Evolutionary conservation across 2,329 filamentous ascomycete genomes (phyloP).

Genomic region (Xylaria polymorpha): DNA sequence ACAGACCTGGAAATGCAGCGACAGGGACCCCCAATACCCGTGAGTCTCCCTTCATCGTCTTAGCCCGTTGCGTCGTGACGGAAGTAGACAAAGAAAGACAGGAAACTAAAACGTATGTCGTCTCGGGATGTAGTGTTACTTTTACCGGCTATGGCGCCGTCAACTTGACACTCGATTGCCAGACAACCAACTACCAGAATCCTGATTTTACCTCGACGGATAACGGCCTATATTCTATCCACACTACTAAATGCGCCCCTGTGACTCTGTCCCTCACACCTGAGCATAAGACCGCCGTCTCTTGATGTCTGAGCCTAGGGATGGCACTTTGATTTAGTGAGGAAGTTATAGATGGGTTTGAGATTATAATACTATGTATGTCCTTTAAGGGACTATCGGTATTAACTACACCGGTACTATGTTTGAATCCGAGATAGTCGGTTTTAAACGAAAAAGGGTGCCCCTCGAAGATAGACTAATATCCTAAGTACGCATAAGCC

Average conservation of each 20-base stretch:
- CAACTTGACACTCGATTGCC: slow-evolving; percentile 53
- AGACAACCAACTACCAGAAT: slow-evolving; percentile 51
- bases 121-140: slow-evolving; percentile 43
- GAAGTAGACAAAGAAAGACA: background rate
- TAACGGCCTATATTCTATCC: slow-evolving; percentile 52
- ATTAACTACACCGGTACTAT: too few relatives aligned
- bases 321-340: background rate
- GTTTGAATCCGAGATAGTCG: too few relatives aligned
- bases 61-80: background rate
- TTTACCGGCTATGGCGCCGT: slow-evolving; percentile 51
- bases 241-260: slow-evolving; percentile 50
- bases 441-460: too few relatives aligned
- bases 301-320: slow-evolving; percentile 41
- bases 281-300: slow-evolving; percentile 51
- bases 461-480: too few relatives aligned
- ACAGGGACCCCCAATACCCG: slow-evolving; percentile 54
- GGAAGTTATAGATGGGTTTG: background rate
- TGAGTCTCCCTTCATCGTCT: slow-evolving; percentile 40
- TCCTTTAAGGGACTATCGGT: too few relatives aligned
- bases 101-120: background rate
- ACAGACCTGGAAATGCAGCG: slow-evolving; percentile 62
- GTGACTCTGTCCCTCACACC: slow-evolving; percentile 51
- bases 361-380: background rate
- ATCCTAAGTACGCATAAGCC: too few relatives aligned
- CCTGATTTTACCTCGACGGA: slow-evolving; percentile 55